A percentile compares a stretch with the other conserved stretches of the same genome.
Evolutionary conservation across 2,329 filamentous ascomycete species (phyloP).

Genomic region (Monilinia fructigena): DNA sequence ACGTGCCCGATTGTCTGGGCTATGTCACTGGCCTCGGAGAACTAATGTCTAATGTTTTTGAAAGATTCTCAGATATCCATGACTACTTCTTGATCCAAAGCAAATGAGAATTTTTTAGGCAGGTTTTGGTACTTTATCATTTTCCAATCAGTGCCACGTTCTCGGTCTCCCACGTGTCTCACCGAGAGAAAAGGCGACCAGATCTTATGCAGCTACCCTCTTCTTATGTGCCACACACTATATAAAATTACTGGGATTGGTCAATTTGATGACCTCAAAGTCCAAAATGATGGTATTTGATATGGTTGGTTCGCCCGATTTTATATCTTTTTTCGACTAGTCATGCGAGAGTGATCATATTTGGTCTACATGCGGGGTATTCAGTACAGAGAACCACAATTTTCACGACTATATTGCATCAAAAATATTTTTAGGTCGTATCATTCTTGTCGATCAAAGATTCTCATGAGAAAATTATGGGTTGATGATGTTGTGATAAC

Average conservation of each 20-base stretch:
- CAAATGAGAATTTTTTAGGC: background rate
- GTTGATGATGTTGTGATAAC: background rate
- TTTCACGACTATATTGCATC: background rate
- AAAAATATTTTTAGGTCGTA: background rate
- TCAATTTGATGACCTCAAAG: background rate
- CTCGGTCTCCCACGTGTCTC: constrained; percentile 18
- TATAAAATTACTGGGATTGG: constrained; percentile 3
- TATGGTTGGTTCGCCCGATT: constrained; percentile 16
- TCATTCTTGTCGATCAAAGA: background rate
- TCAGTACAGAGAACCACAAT: constrained; percentile 17
- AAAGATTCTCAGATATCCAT: background rate
- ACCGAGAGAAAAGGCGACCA: constrained; percentile 21
- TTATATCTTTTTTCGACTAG: background rate
- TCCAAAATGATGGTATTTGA: constrained; percentile 8
- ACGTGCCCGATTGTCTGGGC: constrained; percentile 10
- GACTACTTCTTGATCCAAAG: background rate
- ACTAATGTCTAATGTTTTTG: background rate
- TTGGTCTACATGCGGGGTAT: constrained; percentile 20
- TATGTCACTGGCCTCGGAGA: constrained; percentile 16
- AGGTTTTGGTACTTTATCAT: constrained; percentile 10
- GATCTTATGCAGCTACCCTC: constrained; percentile 23
- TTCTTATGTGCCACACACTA: constrained; percentile 15
- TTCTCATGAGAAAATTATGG: background rate
- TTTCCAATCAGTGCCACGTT: constrained; percentile 18
- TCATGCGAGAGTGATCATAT: constrained; percentile 17